Evolutionary conservation across 2,329 filamentous ascomycete genomes (phyloP).

Genomic region (Alternaria novae-zelandiae): DNA sequence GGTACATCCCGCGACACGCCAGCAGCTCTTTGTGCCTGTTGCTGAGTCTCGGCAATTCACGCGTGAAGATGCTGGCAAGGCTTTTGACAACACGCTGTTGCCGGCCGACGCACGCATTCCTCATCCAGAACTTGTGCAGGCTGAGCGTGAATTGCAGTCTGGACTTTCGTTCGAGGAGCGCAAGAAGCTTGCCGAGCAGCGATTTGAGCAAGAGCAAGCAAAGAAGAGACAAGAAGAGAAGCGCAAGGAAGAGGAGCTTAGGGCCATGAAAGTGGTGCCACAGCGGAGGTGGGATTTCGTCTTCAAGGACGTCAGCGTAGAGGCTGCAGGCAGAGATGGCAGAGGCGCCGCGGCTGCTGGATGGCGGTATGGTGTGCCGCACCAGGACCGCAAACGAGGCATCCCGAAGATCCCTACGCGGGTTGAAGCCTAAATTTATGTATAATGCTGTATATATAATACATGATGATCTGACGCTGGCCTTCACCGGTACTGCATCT

Average conservation of each 20-base stretch:
- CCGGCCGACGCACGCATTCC: conserved; percentile 69
- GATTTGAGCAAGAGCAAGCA: conserved; percentile 38
- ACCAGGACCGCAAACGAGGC: conserved; percentile 67
- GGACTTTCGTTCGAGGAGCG: conserved; percentile 46
- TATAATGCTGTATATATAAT: conserved; percentile 5
- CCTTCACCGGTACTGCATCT: conserved; percentile 53
- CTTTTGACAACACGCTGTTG: conserved; percentile 64
- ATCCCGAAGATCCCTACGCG: conserved; percentile 68
- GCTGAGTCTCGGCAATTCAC: conserved; percentile 70
- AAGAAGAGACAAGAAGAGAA: conserved; percentile 50
- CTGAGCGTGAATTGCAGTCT: conserved; percentile 46
- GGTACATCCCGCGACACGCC: conserved; percentile 61
- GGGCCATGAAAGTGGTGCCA: conserved; percentile 53
- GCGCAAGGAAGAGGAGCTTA: conserved; percentile 53
- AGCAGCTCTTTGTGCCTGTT: conserved; percentile 67
- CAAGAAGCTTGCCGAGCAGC: conserved; percentile 37
- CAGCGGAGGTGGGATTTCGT: conserved; percentile 65
- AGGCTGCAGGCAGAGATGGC: conserved; percentile 62
- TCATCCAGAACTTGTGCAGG: conserved; percentile 64
- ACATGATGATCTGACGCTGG: background rate
- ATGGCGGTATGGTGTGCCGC: conserved; percentile 67
- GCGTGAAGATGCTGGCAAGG: conserved; percentile 68
- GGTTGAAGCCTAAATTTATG: conserved; percentile 53
- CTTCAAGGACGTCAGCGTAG: conserved; percentile 63
- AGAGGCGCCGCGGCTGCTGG: conserved; percentile 61